A percentile compares a stretch with the other conserved stretches of the same genome.
These are phyloP conservation scores for Coffea humblotiana DNA, from an alignment of 305 asterid species.

Conservation along the genomic window DNA sequence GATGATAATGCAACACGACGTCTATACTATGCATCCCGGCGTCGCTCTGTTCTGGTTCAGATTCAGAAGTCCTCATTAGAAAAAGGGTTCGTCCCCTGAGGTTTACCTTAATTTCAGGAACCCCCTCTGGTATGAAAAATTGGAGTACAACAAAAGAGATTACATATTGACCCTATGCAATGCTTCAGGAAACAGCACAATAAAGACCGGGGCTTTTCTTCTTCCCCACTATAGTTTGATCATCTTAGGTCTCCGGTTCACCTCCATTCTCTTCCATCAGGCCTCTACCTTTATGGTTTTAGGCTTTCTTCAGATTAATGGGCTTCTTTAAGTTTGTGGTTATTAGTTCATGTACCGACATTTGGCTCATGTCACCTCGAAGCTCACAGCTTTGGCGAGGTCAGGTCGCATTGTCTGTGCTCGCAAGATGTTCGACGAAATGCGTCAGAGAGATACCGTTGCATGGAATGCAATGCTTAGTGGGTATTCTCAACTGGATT, in stretches of 20 bases:
- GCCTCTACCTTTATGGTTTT: not conserved
- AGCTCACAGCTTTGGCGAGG: constrained; percentile 41
- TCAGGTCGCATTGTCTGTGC: constrained; percentile 47
- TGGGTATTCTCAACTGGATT: constrained; percentile 55
- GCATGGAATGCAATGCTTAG: constrained; percentile 76
- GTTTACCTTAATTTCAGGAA: too few species aligned
- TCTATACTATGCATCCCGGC: too few species aligned
- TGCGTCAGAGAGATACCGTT: constrained; percentile 57
- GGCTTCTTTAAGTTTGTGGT: not conserved
- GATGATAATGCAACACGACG: too few species aligned
- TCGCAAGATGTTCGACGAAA: constrained; percentile 69
- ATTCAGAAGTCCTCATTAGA: too few species aligned
- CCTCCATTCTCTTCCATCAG: not conserved
- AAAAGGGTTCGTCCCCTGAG: too few species aligned
- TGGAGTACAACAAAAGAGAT: too few species aligned
- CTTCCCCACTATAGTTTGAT: not conserved
- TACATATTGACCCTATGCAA: not conserved
- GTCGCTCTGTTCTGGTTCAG: too few species aligned
- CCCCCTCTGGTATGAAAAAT: too few species aligned
- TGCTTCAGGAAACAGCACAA: not conserved
- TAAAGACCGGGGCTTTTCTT: not conserved
- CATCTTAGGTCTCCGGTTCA: too few species aligned
- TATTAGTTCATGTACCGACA: constrained; percentile 37
- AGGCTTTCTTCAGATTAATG: not conserved
- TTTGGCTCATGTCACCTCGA: constrained; percentile 46